phyloP scores from a whole-genome alignment of 1,139 yeast genomes.

The Pichia sp. region DNA sequence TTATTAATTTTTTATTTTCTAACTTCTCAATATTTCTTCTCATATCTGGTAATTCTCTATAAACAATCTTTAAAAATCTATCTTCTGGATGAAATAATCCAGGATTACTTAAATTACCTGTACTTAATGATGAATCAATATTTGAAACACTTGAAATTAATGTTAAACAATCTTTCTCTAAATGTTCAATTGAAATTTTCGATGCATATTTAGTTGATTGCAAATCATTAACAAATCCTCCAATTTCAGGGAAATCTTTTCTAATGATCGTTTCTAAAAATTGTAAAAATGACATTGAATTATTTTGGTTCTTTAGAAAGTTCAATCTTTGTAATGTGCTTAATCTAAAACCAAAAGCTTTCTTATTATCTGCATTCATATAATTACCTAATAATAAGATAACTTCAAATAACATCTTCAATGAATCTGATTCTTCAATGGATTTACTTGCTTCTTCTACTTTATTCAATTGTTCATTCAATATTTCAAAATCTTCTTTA shows the following conservation, averaged over 20 bases:
- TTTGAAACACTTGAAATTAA: constrained; percentile 54
- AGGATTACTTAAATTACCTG: constrained; percentile 72
- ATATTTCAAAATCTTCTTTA: constrained; percentile 67
- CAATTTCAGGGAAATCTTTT: constrained; percentile 59
- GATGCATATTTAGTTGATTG: constrained; percentile 53
- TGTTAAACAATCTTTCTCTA: constrained; percentile 55
- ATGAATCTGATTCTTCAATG: constrained; percentile 50
- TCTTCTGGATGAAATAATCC: constrained; percentile 72
- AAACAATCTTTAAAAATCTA: constrained; percentile 52
- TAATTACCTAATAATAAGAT: constrained; percentile 79
- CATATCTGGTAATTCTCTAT: constrained; percentile 64
- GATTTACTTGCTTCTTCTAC: constrained; percentile 62
- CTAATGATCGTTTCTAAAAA: constrained; percentile 72
- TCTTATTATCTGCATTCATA: constrained; percentile 75
- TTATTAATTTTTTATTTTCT: constrained; percentile 54
- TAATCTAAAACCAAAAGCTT: constrained; percentile 74
- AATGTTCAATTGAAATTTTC: constrained; percentile 62
- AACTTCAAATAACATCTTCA: constrained; percentile 64
- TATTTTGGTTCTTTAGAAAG: constrained; percentile 71
- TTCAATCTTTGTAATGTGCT: constrained; percentile 69
- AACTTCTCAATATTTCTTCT: constrained; percentile 60
- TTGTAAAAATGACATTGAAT: constrained; percentile 72
- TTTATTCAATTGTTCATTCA: constrained; percentile 51
- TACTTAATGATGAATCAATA: constrained; percentile 65
- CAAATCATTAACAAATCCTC: constrained; percentile 54